Conservation (phyloP, 148 eudicot species). For the Vaccinium corymbosum region DNA sequence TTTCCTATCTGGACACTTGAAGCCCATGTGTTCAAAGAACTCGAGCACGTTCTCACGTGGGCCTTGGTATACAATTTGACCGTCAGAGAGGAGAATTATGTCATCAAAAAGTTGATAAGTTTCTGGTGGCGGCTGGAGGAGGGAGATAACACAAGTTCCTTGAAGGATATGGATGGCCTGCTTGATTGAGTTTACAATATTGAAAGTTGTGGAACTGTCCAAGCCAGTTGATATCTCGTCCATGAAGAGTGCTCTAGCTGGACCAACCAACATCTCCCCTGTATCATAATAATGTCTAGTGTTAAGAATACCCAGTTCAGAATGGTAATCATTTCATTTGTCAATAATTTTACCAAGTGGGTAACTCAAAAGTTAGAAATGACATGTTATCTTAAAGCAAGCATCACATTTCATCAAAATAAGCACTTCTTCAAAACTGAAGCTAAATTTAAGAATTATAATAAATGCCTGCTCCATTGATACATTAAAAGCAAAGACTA, state of each 20-base stretch:
- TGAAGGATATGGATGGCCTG: slow-evolving; percentile 16
- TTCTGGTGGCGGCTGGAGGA: slow-evolving; percentile 25
- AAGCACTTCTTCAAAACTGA: neutral
- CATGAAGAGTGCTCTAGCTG: slow-evolving; percentile 27
- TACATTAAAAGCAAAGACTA: neutral
- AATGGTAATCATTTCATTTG: neutral
- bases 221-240: slow-evolving; percentile 28
- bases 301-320: neutral
- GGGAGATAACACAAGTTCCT: slow-evolving; percentile 23
- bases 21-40: slow-evolving; percentile 24
- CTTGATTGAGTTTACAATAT: slow-evolving; percentile 21
- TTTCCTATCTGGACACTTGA: slow-evolving; percentile 23
- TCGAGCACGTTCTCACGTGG: slow-evolving; percentile 17
- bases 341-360: neutral
- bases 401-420: neutral
- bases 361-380: neutral
- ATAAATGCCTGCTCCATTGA: no score
- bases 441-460: neutral
- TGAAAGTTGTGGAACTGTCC: slow-evolving; percentile 25
- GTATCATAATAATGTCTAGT: slow-evolving; percentile 3
- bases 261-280: slow-evolving; percentile 30
- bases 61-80: slow-evolving; percentile 25
- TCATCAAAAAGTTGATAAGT: slow-evolving; percentile 27
- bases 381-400: neutral
- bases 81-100: slow-evolving; percentile 21